Conservation (phyloP, 2,329 filamentous ascomycete genomes). For the Pseudocercospora fijiensis region DNA sequence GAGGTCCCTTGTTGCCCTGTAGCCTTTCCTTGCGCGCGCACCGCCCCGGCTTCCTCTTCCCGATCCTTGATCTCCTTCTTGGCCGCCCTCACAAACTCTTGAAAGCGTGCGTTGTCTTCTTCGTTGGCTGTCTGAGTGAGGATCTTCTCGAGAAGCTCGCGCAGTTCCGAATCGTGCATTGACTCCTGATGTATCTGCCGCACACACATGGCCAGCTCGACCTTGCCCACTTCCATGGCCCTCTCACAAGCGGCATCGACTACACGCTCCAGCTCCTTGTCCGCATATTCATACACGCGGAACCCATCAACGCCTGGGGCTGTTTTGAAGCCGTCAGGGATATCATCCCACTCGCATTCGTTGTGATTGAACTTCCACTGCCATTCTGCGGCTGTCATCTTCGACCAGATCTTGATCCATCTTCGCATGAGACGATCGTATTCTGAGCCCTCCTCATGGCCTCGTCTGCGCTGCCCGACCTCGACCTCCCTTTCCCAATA, state of each 20-base stretch:
- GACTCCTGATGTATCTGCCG: conserved; percentile 43
- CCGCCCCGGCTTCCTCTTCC: background rate
- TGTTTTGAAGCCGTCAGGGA: conserved; percentile 11
- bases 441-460: conserved; percentile 22
- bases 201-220: conserved; percentile 40
- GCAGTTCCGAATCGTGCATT: conserved; percentile 38
- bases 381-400: conserved; percentile 24
- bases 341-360: conserved; percentile 11
- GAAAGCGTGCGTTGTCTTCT: conserved; percentile 43
- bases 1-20: background rate
- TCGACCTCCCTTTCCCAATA: conserved; percentile 21
- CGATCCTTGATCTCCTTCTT: conserved; percentile 39
- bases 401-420: conserved; percentile 22
- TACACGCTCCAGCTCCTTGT: conserved; percentile 24
- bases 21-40: background rate
- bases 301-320: background rate
- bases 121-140: conserved; percentile 41
- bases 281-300: conserved; percentile 17
- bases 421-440: conserved; percentile 25
- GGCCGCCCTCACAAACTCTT: conserved; percentile 41
- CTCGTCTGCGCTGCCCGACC: conserved; percentile 16
- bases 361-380: conserved; percentile 20
- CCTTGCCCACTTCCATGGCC: conserved; percentile 38
- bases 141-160: conserved; percentile 43
- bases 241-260: conserved; percentile 44